These are phyloP conservation scores for Ceriops tagal DNA, from an alignment of 345 rosid species.

Conservation along the genomic window DNA sequence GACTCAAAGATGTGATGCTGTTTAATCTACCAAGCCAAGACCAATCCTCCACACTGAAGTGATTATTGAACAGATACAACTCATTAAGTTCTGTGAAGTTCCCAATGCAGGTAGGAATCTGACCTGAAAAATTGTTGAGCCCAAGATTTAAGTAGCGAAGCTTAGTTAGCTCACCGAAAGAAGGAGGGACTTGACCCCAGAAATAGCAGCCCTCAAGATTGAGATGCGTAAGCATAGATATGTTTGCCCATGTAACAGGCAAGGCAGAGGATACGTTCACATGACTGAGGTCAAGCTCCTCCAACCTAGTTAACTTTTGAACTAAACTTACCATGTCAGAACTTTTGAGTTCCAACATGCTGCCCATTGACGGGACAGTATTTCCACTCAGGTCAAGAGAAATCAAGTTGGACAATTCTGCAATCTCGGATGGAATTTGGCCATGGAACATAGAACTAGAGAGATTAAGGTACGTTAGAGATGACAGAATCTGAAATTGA, in stretches of 20 bases:
- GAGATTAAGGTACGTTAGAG: constrained; percentile 15
- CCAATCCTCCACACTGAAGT: no score
- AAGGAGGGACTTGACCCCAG: not conserved
- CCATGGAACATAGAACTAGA: not conserved
- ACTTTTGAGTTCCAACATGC: not conserved
- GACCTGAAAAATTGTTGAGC: not conserved
- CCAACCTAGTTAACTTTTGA: not conserved
- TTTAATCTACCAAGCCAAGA: not conserved
- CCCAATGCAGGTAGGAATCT: not conserved
- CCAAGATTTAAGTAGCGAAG: not conserved
- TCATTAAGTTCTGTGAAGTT: not conserved
- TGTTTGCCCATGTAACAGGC: not conserved
- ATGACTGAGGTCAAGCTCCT: not conserved
- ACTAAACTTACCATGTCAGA: not conserved
- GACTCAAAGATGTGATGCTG: not conserved
- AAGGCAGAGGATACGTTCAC: not conserved
- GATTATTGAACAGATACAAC: no score
- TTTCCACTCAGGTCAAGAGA: constrained; percentile 8
- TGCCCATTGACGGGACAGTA: not conserved
- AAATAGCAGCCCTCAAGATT: not conserved
- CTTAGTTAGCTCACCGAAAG: not conserved
- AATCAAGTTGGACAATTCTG: constrained; percentile 2
- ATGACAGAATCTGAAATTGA: not conserved
- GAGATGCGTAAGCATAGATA: not conserved
- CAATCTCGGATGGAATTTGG: constrained; percentile 14